Evolutionary conservation across 2,329 filamentous ascomycete genomes (phyloP), one percentile per base, ranked within the genome.

Genomic region (Stachybotrys elegans): DNA sequence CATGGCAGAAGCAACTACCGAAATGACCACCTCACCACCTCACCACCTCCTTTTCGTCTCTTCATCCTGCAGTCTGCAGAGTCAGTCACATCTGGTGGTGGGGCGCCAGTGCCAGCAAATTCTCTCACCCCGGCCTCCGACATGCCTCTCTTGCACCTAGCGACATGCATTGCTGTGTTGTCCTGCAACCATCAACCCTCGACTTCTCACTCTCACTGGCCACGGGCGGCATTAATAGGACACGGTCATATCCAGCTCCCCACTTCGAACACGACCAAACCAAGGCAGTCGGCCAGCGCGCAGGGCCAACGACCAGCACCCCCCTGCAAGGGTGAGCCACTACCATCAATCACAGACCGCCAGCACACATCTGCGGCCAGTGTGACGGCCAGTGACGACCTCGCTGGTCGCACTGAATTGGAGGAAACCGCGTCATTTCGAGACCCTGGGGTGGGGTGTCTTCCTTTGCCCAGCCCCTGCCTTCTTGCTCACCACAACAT

Each of bases 331-430:
- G 13, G 16, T 14, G 25, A 40, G 31, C 22, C 42, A 50, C 47
- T 45, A 56, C 51, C 48, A 52, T 48, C 50, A 66, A 67, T 48
- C 56, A 54, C 48, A 53, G 51, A 54, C 55, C 63, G 72, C 69
- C 72, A 74, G 58, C 72, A 66, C 71, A 73, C 62, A 63, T 57
- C 59, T 67, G 62, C 69, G 65, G 60, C 68, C 69, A 63, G 57
- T 71, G 70, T 68, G 67, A 71, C 63, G 70, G 60, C 70, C 61
- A 43, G 47, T 45, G 45, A 47, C 46, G 51, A 49, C 43, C 48
- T 51, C 48, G n/a, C 27, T 32, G 37, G 43, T 34, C 19, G 48
- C 43, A 48, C 48, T 43, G 44, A 34, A 40, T 45, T 40, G 38
- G 38, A 13, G 21, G 22, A 13, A 23, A 27, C 22, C 22, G 16